These are phyloP conservation scores for Macrolepiota dolichaula DNA, from an alignment of 768 basidiomycete genomes.

Conservation along the genomic window DNA sequence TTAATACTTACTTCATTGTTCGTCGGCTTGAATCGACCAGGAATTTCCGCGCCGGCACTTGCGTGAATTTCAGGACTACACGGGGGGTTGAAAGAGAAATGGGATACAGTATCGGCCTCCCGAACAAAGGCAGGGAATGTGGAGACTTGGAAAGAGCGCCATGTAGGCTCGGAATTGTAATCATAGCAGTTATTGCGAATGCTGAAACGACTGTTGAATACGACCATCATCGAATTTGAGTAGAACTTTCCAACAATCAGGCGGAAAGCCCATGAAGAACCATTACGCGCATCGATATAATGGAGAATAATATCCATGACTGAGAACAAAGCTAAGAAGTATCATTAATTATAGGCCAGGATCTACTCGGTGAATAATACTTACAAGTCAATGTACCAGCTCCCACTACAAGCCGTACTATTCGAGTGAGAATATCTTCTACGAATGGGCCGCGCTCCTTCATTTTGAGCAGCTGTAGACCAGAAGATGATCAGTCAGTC, in stretches of 20 bases:
- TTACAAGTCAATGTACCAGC: conserved; percentile 8
- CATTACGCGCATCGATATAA: conserved; percentile 3
- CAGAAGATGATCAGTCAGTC: background rate
- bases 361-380: background rate
- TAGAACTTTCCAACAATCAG: conserved; percentile 14
- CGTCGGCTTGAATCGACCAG: background rate
- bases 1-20: background rate
- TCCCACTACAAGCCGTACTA: background rate
- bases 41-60: background rate
- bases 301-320: conserved; percentile 10
- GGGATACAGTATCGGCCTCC: background rate
- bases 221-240: conserved; percentile 17
- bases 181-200: background rate
- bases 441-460: background rate
- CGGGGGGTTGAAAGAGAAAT: background rate
- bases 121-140: background rate
- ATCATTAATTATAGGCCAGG: background rate
- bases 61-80: background rate
- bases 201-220: conserved; percentile 15
- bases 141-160: background rate
- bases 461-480: background rate
- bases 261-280: conserved; percentile 8
- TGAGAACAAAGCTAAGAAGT: background rate
- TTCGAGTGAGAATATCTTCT: background rate
- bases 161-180: background rate